A percentile compares a stretch with the other conserved stretches of the same genome.
phyloP scores from a whole-genome alignment of 2,329 filamentous ascomycete genomes.

The Cladophialophora bantiana region DNA sequence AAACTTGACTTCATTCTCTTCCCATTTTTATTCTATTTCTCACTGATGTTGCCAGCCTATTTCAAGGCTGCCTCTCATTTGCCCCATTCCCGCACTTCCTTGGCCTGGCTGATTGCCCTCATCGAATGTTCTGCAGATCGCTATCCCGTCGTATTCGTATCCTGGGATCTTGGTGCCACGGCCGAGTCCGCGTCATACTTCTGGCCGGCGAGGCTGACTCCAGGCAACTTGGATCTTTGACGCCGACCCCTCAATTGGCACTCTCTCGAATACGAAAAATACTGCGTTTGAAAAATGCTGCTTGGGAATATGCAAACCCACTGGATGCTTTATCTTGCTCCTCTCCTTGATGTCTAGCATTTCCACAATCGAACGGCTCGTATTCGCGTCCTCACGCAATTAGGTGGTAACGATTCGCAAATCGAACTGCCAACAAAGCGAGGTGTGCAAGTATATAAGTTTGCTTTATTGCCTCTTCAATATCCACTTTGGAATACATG shows the following conservation, averaged over 20 bases:
- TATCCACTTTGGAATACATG: neutral
- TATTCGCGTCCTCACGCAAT: neutral
- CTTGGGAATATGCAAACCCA: neutral
- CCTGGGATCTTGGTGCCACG: conserved; percentile 1
- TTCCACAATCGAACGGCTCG: neutral
- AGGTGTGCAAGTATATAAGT: neutral
- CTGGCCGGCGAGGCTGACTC: conserved; percentile 25
- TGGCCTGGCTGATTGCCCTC: neutral
- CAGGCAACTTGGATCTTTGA: conserved; percentile 2
- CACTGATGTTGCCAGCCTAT: neutral
- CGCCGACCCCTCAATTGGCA: neutral
- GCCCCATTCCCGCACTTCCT: neutral
- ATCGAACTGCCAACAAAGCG: neutral
- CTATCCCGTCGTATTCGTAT: conserved; percentile 26
- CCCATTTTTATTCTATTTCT: too few species aligned
- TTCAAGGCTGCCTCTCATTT: neutral
- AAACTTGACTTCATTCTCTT: neutral
- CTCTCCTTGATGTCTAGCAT: neutral
- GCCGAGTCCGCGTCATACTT: neutral
- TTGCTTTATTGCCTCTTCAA: neutral
- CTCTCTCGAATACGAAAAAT: neutral
- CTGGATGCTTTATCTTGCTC: neutral
- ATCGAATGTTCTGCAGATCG: neutral
- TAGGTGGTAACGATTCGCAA: neutral
- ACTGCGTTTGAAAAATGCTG: neutral